phyloP scores from a whole-genome alignment of 345 rosid genomes.

The Syzygium grande region DNA sequence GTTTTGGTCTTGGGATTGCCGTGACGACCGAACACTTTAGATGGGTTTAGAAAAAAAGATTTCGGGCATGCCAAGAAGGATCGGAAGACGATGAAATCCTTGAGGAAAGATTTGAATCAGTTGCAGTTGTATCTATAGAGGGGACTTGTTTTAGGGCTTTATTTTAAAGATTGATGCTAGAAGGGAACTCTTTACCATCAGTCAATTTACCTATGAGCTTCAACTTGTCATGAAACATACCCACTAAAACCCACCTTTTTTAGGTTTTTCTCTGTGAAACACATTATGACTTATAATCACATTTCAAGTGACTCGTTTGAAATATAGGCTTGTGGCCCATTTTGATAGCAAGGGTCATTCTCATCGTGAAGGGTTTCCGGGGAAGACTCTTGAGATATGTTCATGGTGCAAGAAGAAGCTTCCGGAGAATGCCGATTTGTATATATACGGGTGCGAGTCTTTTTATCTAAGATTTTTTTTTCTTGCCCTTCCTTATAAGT shows the following conservation, averaged over 20 bases:
- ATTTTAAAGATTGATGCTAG: too few relatives aligned
- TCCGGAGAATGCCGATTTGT: background rate
- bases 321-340: background rate
- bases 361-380: background rate
- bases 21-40: slow-evolving; percentile 16
- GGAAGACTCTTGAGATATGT: background rate
- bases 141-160: background rate
- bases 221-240: background rate
- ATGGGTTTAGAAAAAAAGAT: slow-evolving; percentile 14
- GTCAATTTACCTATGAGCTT: too few relatives aligned
- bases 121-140: background rate
- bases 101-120: background rate
- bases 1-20: slow-evolving; percentile 27
- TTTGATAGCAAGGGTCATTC: background rate
- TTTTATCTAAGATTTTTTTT: background rate
- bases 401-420: background rate
- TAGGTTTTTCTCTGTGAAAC: background rate
- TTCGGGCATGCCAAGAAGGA: background rate
- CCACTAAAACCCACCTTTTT: background rate
- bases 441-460: background rate
- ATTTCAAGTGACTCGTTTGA: background rate
- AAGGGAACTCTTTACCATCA: too few relatives aligned
- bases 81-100: background rate
- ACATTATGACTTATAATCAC: background rate
- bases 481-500: background rate